A percentile compares a stretch with the other conserved stretches of the same genome.
These are phyloP conservation scores for Fraxinus xanthoxyloides DNA, from an alignment of 305 asterid genomes.

Conservation along the genomic window DNA sequence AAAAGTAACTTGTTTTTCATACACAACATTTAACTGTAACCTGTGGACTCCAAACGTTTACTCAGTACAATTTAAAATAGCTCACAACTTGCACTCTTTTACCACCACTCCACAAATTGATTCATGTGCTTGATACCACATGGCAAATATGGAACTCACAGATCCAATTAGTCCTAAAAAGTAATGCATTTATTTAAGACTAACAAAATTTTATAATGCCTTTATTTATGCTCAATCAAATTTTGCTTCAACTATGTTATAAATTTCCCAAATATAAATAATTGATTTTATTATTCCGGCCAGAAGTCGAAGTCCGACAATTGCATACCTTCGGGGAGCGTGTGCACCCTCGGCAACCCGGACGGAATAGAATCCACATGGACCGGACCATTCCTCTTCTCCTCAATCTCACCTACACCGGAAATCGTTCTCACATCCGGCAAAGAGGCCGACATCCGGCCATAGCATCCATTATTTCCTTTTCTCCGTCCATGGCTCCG, in stretches of 20 bases:
- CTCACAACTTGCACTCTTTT: not conserved
- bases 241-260: not conserved
- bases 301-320: constrained; percentile 25
- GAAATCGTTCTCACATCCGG: constrained; percentile 69
- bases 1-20: not conserved
- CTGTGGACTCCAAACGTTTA: not conserved
- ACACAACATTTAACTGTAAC: not conserved
- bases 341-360: constrained; percentile 81
- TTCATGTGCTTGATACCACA: not conserved
- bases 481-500: constrained; percentile 40
- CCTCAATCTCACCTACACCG: constrained; percentile 46
- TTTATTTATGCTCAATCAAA: constrained; percentile 3
- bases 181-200: not conserved
- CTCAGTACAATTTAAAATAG: not conserved
- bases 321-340: constrained; percentile 74
- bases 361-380: constrained; percentile 66
- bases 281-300: constrained; percentile 17
- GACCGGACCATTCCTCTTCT: constrained; percentile 49
- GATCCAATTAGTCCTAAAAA: not conserved
- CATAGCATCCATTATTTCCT: constrained; percentile 46
- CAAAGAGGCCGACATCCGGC: constrained; percentile 63
- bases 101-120: not conserved
- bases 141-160: constrained; percentile 15
- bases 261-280: constrained; percentile 5
- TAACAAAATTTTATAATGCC: constrained; percentile 2